Percentiles rank a stretch among this genome's conserved stretches.
These are phyloP conservation scores for Pleurotus tuber-regium DNA, from an alignment of 768 basidiomycete genomes.

Conservation along the genomic window DNA sequence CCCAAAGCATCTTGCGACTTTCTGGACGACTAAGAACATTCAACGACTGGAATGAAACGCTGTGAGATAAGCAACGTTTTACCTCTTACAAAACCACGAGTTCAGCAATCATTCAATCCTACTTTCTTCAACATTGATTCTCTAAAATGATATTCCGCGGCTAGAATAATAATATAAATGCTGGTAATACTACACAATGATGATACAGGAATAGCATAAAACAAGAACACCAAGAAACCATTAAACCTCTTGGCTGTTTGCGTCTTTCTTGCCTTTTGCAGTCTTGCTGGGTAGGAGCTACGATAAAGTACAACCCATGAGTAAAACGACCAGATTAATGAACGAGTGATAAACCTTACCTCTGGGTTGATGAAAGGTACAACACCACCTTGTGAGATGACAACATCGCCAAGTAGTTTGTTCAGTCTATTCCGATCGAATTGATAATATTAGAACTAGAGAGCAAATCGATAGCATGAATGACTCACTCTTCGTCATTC, in stretches of 20 bases:
- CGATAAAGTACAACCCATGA: not conserved
- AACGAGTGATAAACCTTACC: constrained; percentile 19
- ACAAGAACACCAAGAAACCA: no score
- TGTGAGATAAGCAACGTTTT: no score
- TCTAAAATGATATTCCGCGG: no score
- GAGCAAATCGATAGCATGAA: not conserved
- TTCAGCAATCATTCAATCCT: no score
- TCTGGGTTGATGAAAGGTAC: constrained; percentile 66
- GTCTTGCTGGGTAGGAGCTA: constrained; percentile 45
- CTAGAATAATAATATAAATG: not conserved
- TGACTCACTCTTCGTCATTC: constrained; percentile 76
- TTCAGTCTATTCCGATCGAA: constrained; percentile 45
- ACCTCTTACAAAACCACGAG: no score
- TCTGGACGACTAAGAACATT: no score
- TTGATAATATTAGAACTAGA: not conserved
- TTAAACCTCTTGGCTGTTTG: constrained; percentile 44
- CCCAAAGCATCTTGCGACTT: no score
- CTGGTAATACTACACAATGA: not conserved
- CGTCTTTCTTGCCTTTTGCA: constrained; percentile 40
- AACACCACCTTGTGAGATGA: constrained; percentile 85
- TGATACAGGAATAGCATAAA: not conserved
- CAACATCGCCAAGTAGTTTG: constrained; percentile 76
- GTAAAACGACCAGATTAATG: no score
- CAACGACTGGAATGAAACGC: no score
- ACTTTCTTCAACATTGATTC: no score